phyloP scores from a whole-genome alignment of 1,284 basidiomycete genomes.

The Malassezia dermatis region DNA sequence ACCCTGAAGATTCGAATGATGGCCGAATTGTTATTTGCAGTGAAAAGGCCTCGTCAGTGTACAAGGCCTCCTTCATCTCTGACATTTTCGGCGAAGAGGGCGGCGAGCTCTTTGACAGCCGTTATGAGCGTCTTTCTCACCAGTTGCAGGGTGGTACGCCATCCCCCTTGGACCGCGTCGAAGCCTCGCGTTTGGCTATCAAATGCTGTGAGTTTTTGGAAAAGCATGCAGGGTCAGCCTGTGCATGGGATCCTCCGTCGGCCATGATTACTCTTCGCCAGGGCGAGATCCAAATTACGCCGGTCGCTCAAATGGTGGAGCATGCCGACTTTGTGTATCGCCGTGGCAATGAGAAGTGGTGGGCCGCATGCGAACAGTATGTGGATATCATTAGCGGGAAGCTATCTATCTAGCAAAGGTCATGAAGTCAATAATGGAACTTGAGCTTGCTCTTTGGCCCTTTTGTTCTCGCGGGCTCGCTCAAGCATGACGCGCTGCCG shows the following conservation, averaged over 20 bases:
- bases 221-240: conserved; percentile 44
- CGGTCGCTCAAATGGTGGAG: conserved; percentile 68
- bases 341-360: conserved; percentile 71
- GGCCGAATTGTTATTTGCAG: conserved; percentile 75
- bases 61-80: conserved; percentile 81
- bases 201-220: conserved; percentile 93
- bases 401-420: neutral
- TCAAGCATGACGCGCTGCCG: conserved; percentile 13
- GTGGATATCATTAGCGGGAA: conserved; percentile 57
- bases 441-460: neutral
- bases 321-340: conserved; percentile 85
- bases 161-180: conserved; percentile 81
- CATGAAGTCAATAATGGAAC: neutral
- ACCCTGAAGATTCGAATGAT: conserved; percentile 78
- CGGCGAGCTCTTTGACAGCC: conserved; percentile 77
- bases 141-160: conserved; percentile 91
- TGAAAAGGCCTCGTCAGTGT: conserved; percentile 75
- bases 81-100: conserved; percentile 93
- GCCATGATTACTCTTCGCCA: conserved; percentile 85
- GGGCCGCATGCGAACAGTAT: conserved; percentile 53
- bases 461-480: conserved; percentile 8
- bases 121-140: conserved; percentile 85
- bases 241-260: conserved; percentile 55
- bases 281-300: conserved; percentile 66
- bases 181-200: conserved; percentile 76